Conservation (phyloP, 176 grass and related monocot species). For the Phragmites australis region DNA sequence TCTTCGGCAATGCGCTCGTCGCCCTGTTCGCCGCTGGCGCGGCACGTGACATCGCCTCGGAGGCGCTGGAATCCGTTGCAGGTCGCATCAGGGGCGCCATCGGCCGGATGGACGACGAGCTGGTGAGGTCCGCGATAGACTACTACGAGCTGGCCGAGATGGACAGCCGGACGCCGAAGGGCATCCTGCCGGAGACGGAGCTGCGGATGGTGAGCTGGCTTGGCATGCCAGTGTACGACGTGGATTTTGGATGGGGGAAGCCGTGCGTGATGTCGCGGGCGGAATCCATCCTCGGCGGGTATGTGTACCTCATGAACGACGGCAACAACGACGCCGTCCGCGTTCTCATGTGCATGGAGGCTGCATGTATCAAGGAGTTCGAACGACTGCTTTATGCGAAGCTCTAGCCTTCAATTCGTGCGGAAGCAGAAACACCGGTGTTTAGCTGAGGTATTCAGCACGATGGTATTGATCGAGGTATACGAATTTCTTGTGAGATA, state of each 20-base stretch:
- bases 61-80: slow-evolving; percentile 1
- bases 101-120: slow-evolving; percentile 29
- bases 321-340: background rate
- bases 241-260: slow-evolving; percentile 54
- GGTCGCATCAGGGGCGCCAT: slow-evolving; percentile 7
- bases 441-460: no score
- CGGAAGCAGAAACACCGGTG: no score
- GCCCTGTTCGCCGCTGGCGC: background rate
- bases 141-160: slow-evolving; percentile 20
- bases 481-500: no score
- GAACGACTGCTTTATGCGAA: background rate
- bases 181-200: slow-evolving; percentile 4
- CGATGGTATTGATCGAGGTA: no score
- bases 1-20: slow-evolving; percentile 41
- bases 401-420: background rate
- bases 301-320: slow-evolving; percentile 11
- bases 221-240: slow-evolving; percentile 38
- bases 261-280: slow-evolving; percentile 39
- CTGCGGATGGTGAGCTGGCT: slow-evolving; percentile 51
- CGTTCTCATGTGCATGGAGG: slow-evolving; percentile 1
- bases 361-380: background rate
- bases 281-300: slow-evolving; percentile 5
- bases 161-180: background rate
- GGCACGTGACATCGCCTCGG: slow-evolving; percentile 5
- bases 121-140: slow-evolving; percentile 43